phyloP scores from a whole-genome alignment of 768 basidiomycete genomes.

The Asterophora lycoperdoides region DNA sequence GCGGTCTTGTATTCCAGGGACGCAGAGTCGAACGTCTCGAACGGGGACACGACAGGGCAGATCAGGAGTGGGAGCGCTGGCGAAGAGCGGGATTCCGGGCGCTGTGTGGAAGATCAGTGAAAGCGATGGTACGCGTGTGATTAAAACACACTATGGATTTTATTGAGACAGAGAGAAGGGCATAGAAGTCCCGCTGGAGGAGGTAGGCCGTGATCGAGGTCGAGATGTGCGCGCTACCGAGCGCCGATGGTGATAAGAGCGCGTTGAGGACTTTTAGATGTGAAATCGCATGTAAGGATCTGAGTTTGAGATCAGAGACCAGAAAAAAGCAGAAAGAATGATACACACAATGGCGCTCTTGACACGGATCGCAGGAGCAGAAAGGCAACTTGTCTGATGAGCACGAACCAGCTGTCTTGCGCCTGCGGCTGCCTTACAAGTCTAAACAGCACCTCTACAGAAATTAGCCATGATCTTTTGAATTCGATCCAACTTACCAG shows the following conservation, averaged over 20 bases:
- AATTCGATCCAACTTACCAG: slow-evolving; percentile 21
- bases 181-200: slow-evolving; percentile 43
- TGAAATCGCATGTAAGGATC: slow-evolving; percentile 40
- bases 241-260: slow-evolving; percentile 35
- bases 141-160: slow-evolving; percentile 44
- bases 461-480: background rate
- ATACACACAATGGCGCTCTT: slow-evolving; percentile 43
- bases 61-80: slow-evolving; percentile 46
- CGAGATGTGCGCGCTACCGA: slow-evolving; percentile 33
- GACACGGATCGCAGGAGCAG: slow-evolving; percentile 53
- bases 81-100: slow-evolving; percentile 52
- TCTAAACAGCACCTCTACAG: slow-evolving; percentile 36
- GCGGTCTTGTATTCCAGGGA: slow-evolving; percentile 31
- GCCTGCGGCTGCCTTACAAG: slow-evolving; percentile 33
- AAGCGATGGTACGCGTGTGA: no score
- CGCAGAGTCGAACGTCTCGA: slow-evolving; percentile 24
- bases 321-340: background rate
- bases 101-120: slow-evolving; percentile 33
- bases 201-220: slow-evolving; percentile 40
- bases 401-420: slow-evolving; percentile 53
- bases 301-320: slow-evolving; percentile 20
- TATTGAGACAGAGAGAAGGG: slow-evolving; percentile 37
- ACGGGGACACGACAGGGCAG: slow-evolving; percentile 40
- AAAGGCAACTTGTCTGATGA: slow-evolving; percentile 46
- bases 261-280: slow-evolving; percentile 51